phyloP scores from a whole-genome alignment of 73 alveolate species.

The Blepharisma stoltei region DNA sequence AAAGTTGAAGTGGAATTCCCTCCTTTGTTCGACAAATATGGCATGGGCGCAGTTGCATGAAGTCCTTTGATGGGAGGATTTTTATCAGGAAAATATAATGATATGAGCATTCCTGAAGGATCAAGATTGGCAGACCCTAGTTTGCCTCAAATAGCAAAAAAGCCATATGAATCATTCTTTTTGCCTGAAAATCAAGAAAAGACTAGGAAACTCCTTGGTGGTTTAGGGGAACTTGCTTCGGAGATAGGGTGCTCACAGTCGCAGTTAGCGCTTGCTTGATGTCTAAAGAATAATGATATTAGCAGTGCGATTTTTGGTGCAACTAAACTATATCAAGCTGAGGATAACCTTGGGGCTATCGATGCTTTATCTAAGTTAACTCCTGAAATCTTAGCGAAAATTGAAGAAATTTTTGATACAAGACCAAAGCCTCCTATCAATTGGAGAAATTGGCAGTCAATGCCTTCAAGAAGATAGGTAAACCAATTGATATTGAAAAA shows the following conservation, averaged over 20 bases:
- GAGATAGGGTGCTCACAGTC: constrained; percentile 39
- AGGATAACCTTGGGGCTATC: constrained; percentile 35
- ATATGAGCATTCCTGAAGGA: constrained; percentile 80
- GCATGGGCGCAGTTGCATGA: constrained; percentile 90
- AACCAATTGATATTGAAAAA: no score
- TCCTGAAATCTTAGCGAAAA: constrained; percentile 27
- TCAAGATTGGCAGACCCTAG: constrained; percentile 28
- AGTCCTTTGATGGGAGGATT: constrained; percentile 91
- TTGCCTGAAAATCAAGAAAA: not conserved
- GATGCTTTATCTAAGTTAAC: constrained; percentile 27
- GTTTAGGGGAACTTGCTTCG: constrained; percentile 30
- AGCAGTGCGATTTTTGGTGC: constrained; percentile 31
- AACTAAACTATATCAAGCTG: constrained; percentile 20
- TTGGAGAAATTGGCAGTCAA: constrained; percentile 29
- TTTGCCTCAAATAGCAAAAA: not conserved
- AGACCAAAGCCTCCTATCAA: constrained; percentile 32
- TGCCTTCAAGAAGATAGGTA: constrained; percentile 16
- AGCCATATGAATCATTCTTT: not conserved
- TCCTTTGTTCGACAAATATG: constrained; percentile 60
- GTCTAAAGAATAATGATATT: constrained; percentile 35
- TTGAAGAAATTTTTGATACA: constrained; percentile 28
- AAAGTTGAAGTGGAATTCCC: constrained; percentile 84
- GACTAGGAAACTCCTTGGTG: constrained; percentile 29
- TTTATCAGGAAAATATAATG: constrained; percentile 92
- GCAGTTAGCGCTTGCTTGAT: constrained; percentile 45